Evolutionary conservation across 306 rosid species (phyloP).

Genomic region (Rosa chinensis): DNA sequence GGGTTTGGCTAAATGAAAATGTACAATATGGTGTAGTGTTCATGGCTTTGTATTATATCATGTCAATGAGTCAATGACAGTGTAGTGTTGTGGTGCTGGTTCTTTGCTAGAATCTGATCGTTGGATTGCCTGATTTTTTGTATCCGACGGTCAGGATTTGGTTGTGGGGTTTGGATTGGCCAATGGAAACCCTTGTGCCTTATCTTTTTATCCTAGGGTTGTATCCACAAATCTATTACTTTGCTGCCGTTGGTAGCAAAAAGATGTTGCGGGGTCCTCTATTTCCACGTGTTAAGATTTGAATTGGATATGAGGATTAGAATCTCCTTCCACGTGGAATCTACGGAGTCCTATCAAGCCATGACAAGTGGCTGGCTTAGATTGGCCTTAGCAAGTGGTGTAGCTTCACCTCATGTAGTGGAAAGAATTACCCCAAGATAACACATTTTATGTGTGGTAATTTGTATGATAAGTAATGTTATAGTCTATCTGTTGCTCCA

Average conservation of each 20-base stretch:
- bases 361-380: conserved; percentile 43
- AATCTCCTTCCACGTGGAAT: conserved; percentile 34
- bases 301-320: conserved; percentile 17
- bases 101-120: conserved; percentile 27
- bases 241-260: conserved; percentile 45
- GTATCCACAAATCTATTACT: conserved; percentile 61
- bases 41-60: conserved; percentile 44
- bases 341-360: conserved; percentile 31
- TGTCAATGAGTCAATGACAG: conserved; percentile 10
- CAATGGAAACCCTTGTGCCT: conserved; percentile 43
- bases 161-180: conserved; percentile 28
- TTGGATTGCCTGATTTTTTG: conserved; percentile 45
- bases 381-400: not conserved
- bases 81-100: conserved; percentile 69
- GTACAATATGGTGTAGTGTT: conserved; percentile 20
- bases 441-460: not conserved
- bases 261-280: conserved; percentile 50
- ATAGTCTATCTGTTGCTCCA: not conserved
- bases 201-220: conserved; percentile 73
- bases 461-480: too few species aligned
- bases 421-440: not conserved
- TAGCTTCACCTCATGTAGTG: not conserved
- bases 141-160: conserved; percentile 43
- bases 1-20: conserved; percentile 7
- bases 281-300: conserved; percentile 23